Evolutionary conservation across 83 land plant genomes (phyloP).

Genomic region (Picea mariana): DNA sequence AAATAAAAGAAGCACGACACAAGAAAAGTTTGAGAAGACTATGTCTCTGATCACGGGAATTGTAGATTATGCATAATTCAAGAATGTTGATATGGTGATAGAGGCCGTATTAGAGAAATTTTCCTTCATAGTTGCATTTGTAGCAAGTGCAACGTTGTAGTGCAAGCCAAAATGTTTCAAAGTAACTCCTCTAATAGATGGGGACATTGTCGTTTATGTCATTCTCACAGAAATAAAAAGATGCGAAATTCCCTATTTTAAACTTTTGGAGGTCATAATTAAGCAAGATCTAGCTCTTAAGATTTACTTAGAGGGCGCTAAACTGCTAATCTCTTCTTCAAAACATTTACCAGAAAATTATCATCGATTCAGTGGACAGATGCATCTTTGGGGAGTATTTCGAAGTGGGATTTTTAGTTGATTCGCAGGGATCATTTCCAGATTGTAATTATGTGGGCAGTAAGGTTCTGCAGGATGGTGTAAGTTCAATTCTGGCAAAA

Average conservation of each 20-base stretch:
- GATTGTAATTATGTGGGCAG: background rate
- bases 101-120: slow-evolving; percentile 92
- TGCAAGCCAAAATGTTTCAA: too few species aligned
- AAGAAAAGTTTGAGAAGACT: slow-evolving; percentile 62
- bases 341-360: too few species aligned
- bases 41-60: slow-evolving; percentile 71
- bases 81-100: slow-evolving; percentile 87
- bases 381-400: slow-evolving; percentile 20
- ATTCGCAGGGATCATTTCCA: slow-evolving; percentile 6
- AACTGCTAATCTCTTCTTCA: too few species aligned
- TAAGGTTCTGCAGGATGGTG: background rate
- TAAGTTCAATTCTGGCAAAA: background rate
- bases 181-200: too few species aligned
- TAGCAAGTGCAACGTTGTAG: too few species aligned
- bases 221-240: too few species aligned
- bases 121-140: slow-evolving; percentile 20
- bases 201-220: too few species aligned
- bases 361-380: background rate
- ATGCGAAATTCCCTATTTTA: too few species aligned
- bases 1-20: slow-evolving; percentile 50
- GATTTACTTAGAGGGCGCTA: too few species aligned
- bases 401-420: background rate
- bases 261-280: too few species aligned
- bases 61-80: slow-evolving; percentile 78
- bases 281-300: too few species aligned